Base-by-base conservation (phyloP, 192 early-diverging fungal species). In the Linderina pennispora region DNA sequence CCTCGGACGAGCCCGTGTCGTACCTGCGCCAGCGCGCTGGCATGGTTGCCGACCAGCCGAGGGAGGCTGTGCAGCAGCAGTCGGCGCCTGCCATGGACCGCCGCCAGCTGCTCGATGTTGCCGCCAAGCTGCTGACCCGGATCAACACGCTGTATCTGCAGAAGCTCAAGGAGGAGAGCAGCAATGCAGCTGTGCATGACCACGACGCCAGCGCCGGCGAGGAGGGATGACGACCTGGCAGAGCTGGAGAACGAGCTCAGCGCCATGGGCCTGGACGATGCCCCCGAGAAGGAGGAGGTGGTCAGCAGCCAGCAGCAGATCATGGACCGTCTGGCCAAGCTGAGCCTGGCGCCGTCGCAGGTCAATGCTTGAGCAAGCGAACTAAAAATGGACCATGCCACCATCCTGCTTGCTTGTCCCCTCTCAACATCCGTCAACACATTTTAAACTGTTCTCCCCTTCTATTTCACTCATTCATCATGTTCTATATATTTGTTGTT, bases 181-280 rank as follows among this genome's bases (percentile, higher is more conserved):
- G 16, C 26, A 23, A 28, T 22, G 43, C 20, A 23, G n/a, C 35
- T 15, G 16, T 8, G 31, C 31, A 19, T 22, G 24, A 13, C 43
- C 13, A 22, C 1, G 13, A 16, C 50, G 18, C 22, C 58, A 25
- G 48, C 36, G 8, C 20, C 15, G 53, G 41, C 2, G 28, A 40
- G 1, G 34, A 20, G 8, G 11, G 35, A 23, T 20, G 40, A 24
- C 45, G 65, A 69, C 13, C 37, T 69, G 14, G 65, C 57, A 19
- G 65, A 53, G 17, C 54, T 69, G 23, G 65, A 69, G 50, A 58
- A 59, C 26, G 65, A 69, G 55, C 58, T 69, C 25, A 40, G 45
- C 19, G 58, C 65, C 20, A 69, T 69, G 65, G 50, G 43, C 19
- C 44, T 62, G 22, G 43, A 44, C 13, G 40, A 48, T 23, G 14